Evolutionary conservation across 73 alveolate species (phyloP).

Genomic region (Paramecium primaurelia): DNA sequence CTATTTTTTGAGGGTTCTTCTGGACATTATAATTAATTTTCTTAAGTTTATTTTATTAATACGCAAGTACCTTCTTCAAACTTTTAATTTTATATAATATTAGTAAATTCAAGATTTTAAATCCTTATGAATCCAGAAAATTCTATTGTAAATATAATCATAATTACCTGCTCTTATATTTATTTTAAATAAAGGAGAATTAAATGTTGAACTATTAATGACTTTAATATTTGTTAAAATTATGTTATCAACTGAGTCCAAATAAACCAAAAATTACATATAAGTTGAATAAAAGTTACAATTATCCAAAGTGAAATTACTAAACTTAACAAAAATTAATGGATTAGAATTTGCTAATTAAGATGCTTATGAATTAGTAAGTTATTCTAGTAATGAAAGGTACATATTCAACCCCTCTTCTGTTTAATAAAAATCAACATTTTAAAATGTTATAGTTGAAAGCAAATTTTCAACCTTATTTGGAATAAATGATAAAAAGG

Average conservation of each 20-base stretch:
- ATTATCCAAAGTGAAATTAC: not conserved
- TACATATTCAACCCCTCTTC: not conserved
- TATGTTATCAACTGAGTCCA: not conserved
- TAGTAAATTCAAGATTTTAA: not conserved
- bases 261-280: not conserved
- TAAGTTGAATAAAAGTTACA: not conserved
- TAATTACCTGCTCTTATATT: not conserved
- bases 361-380: not conserved
- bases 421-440: not conserved
- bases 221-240: not conserved
- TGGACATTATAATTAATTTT: not conserved
- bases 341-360: not conserved
- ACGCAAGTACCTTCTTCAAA: not conserved
- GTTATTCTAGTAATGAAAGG: not conserved
- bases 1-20: not conserved
- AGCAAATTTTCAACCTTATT: not conserved
- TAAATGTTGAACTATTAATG: not conserved
- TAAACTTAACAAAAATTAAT: not conserved
- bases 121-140: not conserved
- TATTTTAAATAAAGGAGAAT: not conserved
- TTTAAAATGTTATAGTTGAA: not conserved
- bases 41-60: no score
- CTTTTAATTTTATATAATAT: not conserved
- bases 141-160: not conserved
- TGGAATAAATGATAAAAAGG: not conserved